Base-by-base conservation (phyloP, 225 moss, liverwort and hornwort genomes). In the Bryoerythrophyllum caledonicum region DNA sequence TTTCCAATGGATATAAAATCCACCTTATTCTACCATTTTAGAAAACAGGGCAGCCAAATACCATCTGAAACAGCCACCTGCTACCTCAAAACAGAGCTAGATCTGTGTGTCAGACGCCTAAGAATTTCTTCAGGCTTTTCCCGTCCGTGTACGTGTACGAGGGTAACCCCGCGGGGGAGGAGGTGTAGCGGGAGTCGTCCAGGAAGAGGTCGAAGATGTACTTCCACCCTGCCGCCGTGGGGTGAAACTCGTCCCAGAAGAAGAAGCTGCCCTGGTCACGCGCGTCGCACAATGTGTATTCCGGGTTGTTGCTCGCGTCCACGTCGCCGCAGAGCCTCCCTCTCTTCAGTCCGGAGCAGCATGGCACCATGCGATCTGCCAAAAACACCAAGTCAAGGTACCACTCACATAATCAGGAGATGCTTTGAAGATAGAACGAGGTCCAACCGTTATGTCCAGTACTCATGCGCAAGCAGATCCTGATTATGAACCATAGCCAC, bases 241-340 rank as follows among this genome's bases (percentile, higher is more conserved):
- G 76, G 23, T 85, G 79, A 25, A 27, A 20, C 5, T 82, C 69
- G 53, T 85, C 79, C 79, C 70, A 76, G 25, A 55, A 86, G 71
- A 84, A 67, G 10, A 41, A 72, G 9, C 81, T 20, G 10, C 1
- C 16, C 35, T 44, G 27, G 12, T 69, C 60, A 9, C 67, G 69
- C 1, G 56, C 32, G 24, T 55, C 43, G 78, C 87, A 89, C 9
- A 89, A 5, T 6, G 80, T 79, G 68, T 87, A 87, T 6, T 80
- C 74, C 3, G 38, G 20, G 8, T 65, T 79, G 35, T 78, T 78
- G 10, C 6, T 2, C 14, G 7, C 14, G 32, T 81, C 77, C 9
- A 81, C 63, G 38, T 66, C 70, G 7, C 80, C 87, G 16, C 85
- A 87, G 1, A 81, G 26, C 2, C 0, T 10, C 4, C 17, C 76